Evolutionary conservation across 352 stramenopile genomes (phyloP).

Genomic region (Globisporangium paroecandrum): DNA sequence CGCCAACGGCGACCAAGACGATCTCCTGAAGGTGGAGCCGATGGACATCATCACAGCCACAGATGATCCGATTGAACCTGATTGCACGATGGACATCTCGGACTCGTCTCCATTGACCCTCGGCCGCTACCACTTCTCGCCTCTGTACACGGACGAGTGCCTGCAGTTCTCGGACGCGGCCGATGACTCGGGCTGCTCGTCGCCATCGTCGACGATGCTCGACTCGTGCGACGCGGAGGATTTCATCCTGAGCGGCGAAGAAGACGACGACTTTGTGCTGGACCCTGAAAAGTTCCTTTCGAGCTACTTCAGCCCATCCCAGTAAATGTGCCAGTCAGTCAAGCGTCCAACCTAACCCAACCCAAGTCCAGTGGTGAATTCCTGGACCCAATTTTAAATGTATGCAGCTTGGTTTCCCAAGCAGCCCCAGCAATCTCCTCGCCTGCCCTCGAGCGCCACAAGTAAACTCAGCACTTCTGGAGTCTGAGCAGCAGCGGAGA

Average conservation of each 20-base stretch:
- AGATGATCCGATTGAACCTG: not conserved
- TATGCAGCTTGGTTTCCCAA: constrained; percentile 7
- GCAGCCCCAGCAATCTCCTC: not conserved
- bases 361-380: not conserved
- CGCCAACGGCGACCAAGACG: constrained; percentile 25
- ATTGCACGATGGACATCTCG: constrained; percentile 1
- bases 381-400: constrained; percentile 7
- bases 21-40: constrained; percentile 21
- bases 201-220: constrained; percentile 24
- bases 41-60: not conserved
- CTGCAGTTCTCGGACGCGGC: constrained; percentile 21
- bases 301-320: constrained; percentile 66
- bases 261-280: constrained; percentile 82
- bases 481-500: constrained; percentile 14
- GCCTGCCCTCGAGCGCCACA: not conserved
- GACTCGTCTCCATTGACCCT: constrained; percentile 19
- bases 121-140: constrained; percentile 25
- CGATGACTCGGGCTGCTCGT: constrained; percentile 16
- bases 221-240: constrained; percentile 21
- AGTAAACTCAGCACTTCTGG: constrained; percentile 7
- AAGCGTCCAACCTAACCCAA: not conserved
- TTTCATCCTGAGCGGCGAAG: constrained; percentile 34
- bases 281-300: constrained; percentile 86
- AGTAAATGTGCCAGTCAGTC: constrained; percentile 1
- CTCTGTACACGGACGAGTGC: constrained; percentile 26